Evolutionary conservation across 176 grass and related monocot species (phyloP).

Genomic region (Oryza glaberrima): DNA sequence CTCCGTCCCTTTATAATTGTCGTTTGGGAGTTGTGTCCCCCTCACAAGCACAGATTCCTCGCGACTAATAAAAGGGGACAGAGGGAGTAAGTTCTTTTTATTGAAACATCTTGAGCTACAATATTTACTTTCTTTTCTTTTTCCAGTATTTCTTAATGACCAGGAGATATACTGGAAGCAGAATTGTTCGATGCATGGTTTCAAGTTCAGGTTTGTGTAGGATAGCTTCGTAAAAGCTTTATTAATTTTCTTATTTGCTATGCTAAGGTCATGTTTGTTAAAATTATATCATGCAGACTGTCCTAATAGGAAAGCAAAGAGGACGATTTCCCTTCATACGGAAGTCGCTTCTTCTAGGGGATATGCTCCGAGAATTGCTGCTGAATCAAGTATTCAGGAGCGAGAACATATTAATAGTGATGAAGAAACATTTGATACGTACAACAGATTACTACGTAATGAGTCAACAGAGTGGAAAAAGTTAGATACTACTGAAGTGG

Average conservation of each 20-base stretch:
- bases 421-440: slow-evolving; percentile 34
- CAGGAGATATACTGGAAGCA: slow-evolving; percentile 47
- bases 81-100: not conserved
- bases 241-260: slow-evolving; percentile 22
- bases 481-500: slow-evolving; percentile 4
- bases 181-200: slow-evolving; percentile 36
- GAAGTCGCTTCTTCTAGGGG: slow-evolving; percentile 54
- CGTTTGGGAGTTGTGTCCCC: too few species aligned
- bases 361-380: slow-evolving; percentile 41
- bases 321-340: slow-evolving; percentile 38
- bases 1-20: too few species aligned
- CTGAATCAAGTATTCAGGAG: slow-evolving; percentile 38
- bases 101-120: slow-evolving; percentile 10
- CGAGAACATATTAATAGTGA: slow-evolving; percentile 34
- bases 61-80: too few species aligned
- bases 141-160: slow-evolving; percentile 49
- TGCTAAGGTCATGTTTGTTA: slow-evolving; percentile 29
- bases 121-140: slow-evolving; percentile 25
- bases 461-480: slow-evolving; percentile 32
- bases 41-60: too few species aligned
- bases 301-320: slow-evolving; percentile 58
- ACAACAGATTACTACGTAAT: slow-evolving; percentile 11
- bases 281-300: slow-evolving; percentile 45
- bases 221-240: slow-evolving; percentile 12
- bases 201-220: slow-evolving; percentile 63